Evolutionary conservation across 2,329 filamentous ascomycete species (phyloP).

Genomic region (Eurotiales sp.): DNA sequence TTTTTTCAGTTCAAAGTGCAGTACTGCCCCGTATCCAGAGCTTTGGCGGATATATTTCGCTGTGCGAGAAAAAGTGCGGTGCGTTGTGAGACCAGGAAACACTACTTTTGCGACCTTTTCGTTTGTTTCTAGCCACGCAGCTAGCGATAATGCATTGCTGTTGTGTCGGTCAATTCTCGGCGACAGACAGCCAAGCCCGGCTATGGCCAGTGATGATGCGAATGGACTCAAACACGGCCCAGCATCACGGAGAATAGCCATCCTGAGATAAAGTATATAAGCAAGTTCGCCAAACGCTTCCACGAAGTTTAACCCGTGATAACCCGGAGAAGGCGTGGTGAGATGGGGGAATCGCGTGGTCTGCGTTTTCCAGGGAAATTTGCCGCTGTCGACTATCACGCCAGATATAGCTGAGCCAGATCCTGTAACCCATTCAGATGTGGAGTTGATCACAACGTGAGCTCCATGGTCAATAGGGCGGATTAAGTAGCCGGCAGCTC

Average conservation of each 20-base stretch:
- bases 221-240: slow-evolving; percentile 77
- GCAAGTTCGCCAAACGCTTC: slow-evolving; percentile 75
- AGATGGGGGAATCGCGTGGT: slow-evolving; percentile 75
- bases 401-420: slow-evolving; percentile 85
- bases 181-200: slow-evolving; percentile 76
- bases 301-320: slow-evolving; percentile 85
- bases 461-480: slow-evolving; percentile 81
- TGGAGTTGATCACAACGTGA: slow-evolving; percentile 85
- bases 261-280: slow-evolving; percentile 72
- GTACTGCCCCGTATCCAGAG: slow-evolving; percentile 4
- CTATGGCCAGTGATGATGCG: slow-evolving; percentile 69
- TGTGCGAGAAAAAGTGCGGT: not conserved
- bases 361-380: slow-evolving; percentile 73
- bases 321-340: slow-evolving; percentile 74
- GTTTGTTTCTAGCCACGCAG: slow-evolving; percentile 71
- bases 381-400: slow-evolving; percentile 76
- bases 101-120: slow-evolving; percentile 76
- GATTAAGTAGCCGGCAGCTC: slow-evolving; percentile 79
- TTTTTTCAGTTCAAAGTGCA: slow-evolving; percentile 7
- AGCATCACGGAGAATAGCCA: slow-evolving; percentile 76
- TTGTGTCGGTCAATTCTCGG: slow-evolving; percentile 75
- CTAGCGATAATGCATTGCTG: slow-evolving; percentile 68
- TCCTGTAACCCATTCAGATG: slow-evolving; percentile 90
- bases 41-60: slow-evolving; percentile 9
- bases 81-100: slow-evolving; percentile 59